Percentiles rank a stretch among this genome's conserved stretches.
These are phyloP conservation scores for Ulota crispa DNA, from an alignment of 225 moss, liverwort and hornwort species.

Conservation along the genomic window DNA sequence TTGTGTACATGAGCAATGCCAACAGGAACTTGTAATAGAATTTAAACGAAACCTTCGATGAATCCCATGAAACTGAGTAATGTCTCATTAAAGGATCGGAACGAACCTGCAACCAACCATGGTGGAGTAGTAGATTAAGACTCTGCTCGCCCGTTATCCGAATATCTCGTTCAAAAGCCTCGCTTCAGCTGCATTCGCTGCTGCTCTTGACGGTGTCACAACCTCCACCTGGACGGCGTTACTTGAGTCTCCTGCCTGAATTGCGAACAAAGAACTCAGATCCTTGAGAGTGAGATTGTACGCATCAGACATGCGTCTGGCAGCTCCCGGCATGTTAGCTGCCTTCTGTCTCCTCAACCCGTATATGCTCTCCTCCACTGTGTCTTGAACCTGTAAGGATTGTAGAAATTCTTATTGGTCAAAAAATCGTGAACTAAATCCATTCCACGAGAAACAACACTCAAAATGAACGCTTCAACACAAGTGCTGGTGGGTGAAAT, in stretches of 20 bases:
- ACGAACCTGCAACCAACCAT: conserved; percentile 10
- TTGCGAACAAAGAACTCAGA: conserved; percentile 70
- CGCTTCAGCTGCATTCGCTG: conserved; percentile 82
- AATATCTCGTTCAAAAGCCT: conserved; percentile 41
- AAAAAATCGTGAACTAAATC: neutral
- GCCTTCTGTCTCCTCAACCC: conserved; percentile 65
- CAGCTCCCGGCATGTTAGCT: conserved; percentile 41
- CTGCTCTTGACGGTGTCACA: conserved; percentile 61
- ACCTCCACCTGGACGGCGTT: conserved; percentile 20
- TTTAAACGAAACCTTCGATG: neutral
- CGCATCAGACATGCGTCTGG: conserved; percentile 40
- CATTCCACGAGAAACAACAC: neutral
- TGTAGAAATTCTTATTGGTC: neutral
- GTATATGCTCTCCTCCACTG: conserved; percentile 93
- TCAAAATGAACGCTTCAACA: neutral
- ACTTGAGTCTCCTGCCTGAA: conserved; percentile 28
- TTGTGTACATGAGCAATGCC: conserved; percentile 19
- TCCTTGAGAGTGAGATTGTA: conserved; percentile 70
- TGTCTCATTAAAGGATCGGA: neutral
- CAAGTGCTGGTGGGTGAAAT: neutral
- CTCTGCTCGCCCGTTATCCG: conserved; percentile 6
- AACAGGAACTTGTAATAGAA: conserved; percentile 15
- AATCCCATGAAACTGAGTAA: conserved; percentile 14
- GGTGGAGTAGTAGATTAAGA: neutral
- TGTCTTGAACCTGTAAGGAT: conserved; percentile 63